A percentile compares a stretch with the other conserved stretches of the same genome.
phyloP scores from a whole-genome alignment of 2,329 filamentous ascomycete genomes.

The Claviceps africana region DNA sequence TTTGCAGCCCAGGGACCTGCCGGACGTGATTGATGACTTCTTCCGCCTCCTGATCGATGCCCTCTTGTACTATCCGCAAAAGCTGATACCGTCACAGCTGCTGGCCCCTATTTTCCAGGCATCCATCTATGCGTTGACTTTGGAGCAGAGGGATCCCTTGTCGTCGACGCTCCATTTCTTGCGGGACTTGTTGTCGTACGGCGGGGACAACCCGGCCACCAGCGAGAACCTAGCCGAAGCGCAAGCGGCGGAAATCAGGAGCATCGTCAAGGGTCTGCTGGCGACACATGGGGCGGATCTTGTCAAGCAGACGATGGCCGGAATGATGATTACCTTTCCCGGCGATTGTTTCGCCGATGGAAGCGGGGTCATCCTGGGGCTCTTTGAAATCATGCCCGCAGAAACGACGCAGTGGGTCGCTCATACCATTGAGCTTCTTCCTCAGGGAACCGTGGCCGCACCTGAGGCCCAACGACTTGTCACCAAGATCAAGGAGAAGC shows the following conservation, averaged over 20 bases:
- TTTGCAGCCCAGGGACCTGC: constrained; percentile 58
- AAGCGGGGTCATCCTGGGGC: constrained; percentile 74
- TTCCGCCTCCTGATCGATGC: constrained; percentile 88
- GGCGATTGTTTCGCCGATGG: constrained; percentile 91
- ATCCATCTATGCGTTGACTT: constrained; percentile 67
- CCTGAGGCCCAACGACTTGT: constrained; percentile 71
- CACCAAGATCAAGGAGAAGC: constrained; percentile 63
- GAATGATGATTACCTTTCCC: constrained; percentile 99
- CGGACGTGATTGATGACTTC: constrained; percentile 85
- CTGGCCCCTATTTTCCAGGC: constrained; percentile 77
- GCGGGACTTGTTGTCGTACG: constrained; percentile 81
- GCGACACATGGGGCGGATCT: constrained; percentile 58
- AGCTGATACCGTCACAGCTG: constrained; percentile 65
- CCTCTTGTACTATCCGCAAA: constrained; percentile 79
- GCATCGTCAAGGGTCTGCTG: constrained; percentile 60
- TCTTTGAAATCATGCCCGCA: constrained; percentile 76
- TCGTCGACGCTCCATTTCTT: constrained; percentile 87
- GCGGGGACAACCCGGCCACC: constrained; percentile 56
- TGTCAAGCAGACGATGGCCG: constrained; percentile 79
- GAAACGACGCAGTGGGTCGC: constrained; percentile 74
- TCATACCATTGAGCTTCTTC: constrained; percentile 69
- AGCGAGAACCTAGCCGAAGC: constrained; percentile 41
- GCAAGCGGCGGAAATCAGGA: constrained; percentile 55
- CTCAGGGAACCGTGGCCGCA: constrained; percentile 64
- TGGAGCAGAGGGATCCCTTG: constrained; percentile 85